Evolutionary conservation across 108 stramenopile genomes (phyloP).

Genomic region (Aureococcus anophagefferens): DNA sequence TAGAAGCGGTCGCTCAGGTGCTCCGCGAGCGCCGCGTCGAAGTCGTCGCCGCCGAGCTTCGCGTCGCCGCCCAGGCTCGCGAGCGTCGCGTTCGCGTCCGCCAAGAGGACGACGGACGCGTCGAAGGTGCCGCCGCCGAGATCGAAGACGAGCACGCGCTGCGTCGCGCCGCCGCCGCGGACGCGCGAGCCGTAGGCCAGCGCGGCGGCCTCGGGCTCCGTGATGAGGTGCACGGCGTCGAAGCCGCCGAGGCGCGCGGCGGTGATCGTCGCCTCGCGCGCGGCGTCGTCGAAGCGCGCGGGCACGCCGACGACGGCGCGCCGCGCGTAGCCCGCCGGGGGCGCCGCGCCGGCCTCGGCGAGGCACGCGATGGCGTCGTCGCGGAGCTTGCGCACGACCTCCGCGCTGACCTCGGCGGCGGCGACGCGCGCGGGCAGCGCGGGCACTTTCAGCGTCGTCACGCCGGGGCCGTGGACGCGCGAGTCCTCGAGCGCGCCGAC

Average conservation of each 20-base stretch:
- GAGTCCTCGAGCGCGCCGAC: neutral
- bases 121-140: conserved; percentile 90
- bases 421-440: conserved; percentile 14
- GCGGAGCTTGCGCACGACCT: conserved; percentile 54
- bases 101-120: conserved; percentile 73
- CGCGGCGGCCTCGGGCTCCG: conserved; percentile 92
- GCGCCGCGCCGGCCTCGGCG: conserved; percentile 1
- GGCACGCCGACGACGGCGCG: conserved; percentile 79
- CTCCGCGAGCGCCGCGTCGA: conserved; percentile 66
- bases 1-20: conserved; percentile 28
- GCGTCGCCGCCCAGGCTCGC: conserved; percentile 75
- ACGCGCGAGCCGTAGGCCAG: conserved; percentile 60
- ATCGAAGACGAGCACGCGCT: conserved; percentile 89
- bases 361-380: conserved; percentile 25
- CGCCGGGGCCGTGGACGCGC: neutral
- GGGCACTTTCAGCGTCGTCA: neutral
- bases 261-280: conserved; percentile 67
- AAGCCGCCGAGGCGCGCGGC: conserved; percentile 73
- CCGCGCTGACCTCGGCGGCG: conserved; percentile 67
- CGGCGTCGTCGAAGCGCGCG: conserved; percentile 84
- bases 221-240: conserved; percentile 64
- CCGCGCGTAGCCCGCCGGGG: neutral
- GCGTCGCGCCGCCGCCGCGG: conserved; percentile 55
- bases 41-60: conserved; percentile 78
- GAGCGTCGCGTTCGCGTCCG: conserved; percentile 73